Evolutionary conservation across 169 alveolate species (phyloP).

Genomic region (Cryptosporidium viatorum): DNA sequence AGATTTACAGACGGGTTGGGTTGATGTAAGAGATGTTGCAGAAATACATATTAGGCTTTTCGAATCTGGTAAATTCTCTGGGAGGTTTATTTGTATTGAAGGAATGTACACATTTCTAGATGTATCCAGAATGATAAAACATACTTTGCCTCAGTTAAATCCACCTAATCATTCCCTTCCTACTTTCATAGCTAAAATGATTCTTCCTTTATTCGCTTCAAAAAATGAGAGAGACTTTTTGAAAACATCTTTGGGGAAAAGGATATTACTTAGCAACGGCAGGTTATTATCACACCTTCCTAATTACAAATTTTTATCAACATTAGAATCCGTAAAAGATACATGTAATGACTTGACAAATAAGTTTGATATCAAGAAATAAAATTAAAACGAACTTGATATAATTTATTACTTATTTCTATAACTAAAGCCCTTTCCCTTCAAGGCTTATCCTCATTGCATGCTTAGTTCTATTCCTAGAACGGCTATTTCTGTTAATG

Average conservation of each 20-base stretch:
- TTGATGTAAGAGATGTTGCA: constrained; percentile 74
- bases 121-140: constrained; percentile 32
- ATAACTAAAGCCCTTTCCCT: constrained; percentile 67
- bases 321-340: constrained; percentile 31
- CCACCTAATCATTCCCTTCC: constrained; percentile 60
- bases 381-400: background rate
- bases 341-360: constrained; percentile 33
- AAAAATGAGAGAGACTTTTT: constrained; percentile 47
- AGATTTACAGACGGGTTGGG: constrained; percentile 68
- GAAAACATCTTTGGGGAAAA: constrained; percentile 46
- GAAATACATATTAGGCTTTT: constrained; percentile 65
- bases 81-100: constrained; percentile 65
- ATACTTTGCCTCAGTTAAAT: constrained; percentile 25
- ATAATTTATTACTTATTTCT: background rate
- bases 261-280: constrained; percentile 60
- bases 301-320: constrained; percentile 44
- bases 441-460: constrained; percentile 70
- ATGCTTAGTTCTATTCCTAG: constrained; percentile 30
- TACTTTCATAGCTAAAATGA: constrained; percentile 24
- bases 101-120: constrained; percentile 69
- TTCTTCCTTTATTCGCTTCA: constrained; percentile 57
- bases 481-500: background rate
- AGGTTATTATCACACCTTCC: constrained; percentile 37
- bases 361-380: constrained; percentile 6
- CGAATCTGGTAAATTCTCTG: constrained; percentile 37